Evolutionary conservation across 306 rosid species (phyloP).

Genomic region (Spatholobus suberectus): DNA sequence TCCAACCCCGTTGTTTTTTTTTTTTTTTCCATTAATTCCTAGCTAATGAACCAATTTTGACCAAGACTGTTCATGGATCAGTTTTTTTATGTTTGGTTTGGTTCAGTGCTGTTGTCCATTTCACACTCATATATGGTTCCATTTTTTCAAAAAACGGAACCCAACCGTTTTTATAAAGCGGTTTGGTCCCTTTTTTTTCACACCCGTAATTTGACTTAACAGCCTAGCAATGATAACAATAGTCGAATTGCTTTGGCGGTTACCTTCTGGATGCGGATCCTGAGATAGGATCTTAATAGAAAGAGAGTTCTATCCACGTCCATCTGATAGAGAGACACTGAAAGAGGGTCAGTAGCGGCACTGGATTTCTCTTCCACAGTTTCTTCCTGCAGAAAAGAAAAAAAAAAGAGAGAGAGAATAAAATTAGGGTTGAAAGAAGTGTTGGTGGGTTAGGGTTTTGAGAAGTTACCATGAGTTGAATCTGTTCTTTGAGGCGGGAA

Average conservation of each 20-base stretch:
- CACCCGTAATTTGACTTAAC: no score
- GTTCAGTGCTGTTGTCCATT: no score
- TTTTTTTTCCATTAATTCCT: no score
- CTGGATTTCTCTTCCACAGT: slow-evolving; percentile 71
- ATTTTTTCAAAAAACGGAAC: no score
- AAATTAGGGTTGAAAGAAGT: background rate
- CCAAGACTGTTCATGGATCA: no score
- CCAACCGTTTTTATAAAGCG: no score
- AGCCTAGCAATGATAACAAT: no score
- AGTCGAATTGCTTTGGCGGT: background rate
- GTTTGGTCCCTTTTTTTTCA: no score
- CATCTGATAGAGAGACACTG: slow-evolving; percentile 92
- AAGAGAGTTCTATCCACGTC: slow-evolving; percentile 90
- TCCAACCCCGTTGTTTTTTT: no score
- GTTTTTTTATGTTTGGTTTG: no score
- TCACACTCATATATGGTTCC: no score
- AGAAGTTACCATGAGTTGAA: slow-evolving; percentile 60
- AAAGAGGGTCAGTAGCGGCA: slow-evolving; percentile 66
- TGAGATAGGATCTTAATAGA: slow-evolving; percentile 80
- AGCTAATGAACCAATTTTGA: no score
- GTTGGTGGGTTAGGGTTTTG: slow-evolving; percentile 27
- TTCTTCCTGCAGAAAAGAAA: slow-evolving; percentile 68
- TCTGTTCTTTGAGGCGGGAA: slow-evolving; percentile 65
- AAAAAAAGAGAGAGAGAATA: background rate
- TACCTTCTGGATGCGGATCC: slow-evolving; percentile 92